A percentile compares a stretch with the other conserved stretches of the same genome.
Conservation (phyloP, 73 alveolate genomes). For the Paraurostyla sp. region DNA sequence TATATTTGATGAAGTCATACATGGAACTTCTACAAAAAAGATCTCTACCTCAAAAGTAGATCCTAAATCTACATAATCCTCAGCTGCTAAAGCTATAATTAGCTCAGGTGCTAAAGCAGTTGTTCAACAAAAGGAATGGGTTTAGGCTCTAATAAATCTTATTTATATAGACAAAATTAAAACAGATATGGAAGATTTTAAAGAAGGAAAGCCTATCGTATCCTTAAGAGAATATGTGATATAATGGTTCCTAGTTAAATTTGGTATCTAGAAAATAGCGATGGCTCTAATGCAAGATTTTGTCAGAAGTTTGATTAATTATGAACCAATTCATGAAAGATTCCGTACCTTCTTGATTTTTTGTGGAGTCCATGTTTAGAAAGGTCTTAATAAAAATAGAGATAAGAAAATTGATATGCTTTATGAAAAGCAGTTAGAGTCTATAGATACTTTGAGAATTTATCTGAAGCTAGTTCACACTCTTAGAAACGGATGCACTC, state of each 20-base stretch:
- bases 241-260: constrained; percentile 68
- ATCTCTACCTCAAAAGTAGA: constrained; percentile 39
- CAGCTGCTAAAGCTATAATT: constrained; percentile 44
- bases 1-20: constrained; percentile 60
- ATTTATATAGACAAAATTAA: constrained; percentile 62
- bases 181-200: constrained; percentile 69
- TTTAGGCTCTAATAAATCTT: constrained; percentile 32
- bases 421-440: constrained; percentile 64
- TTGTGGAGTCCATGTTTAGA: constrained; percentile 65
- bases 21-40: constrained; percentile 4
- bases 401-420: constrained; percentile 64
- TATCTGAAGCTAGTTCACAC: constrained; percentile 61
- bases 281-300: constrained; percentile 62
- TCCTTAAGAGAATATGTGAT: constrained; percentile 57
- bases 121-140: constrained; percentile 58
- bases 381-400: background rate
- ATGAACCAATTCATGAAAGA: constrained; percentile 62
- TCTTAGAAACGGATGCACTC: constrained; percentile 50
- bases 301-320: constrained; percentile 38
- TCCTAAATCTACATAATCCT: background rate
- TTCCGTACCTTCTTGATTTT: constrained; percentile 67
- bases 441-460: constrained; percentile 65
- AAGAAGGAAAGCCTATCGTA: constrained; percentile 52
- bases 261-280: constrained; percentile 67
- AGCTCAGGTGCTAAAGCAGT: constrained; percentile 62